A percentile compares a stretch with the other conserved stretches of the same genome.
phyloP scores from a whole-genome alignment of 148 eudicot genomes.

The Camellia lanceoleosa region DNA sequence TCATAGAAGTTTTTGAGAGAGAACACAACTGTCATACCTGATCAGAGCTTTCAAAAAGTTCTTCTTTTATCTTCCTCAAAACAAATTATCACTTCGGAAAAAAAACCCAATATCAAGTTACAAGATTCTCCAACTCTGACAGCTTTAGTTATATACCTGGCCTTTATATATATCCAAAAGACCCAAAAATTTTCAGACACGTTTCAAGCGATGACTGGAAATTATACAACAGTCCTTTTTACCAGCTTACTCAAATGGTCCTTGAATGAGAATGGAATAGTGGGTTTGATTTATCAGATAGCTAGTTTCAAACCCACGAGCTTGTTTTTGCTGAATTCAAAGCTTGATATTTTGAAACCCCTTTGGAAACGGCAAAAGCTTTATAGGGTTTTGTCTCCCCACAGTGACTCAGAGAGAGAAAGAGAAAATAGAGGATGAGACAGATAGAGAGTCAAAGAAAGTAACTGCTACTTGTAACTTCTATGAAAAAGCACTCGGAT shows the following conservation, averaged over 20 bases:
- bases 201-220: conserved; percentile 19
- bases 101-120: background rate
- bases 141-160: background rate
- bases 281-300: background rate
- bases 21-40: conserved; percentile 5
- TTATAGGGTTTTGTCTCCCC: background rate
- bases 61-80: background rate
- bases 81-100: background rate
- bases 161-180: background rate
- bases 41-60: background rate
- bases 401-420: background rate
- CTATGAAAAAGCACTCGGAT: no score
- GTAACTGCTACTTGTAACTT: background rate
- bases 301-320: conserved; percentile 14
- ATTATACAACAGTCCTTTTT: background rate
- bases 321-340: conserved; percentile 14
- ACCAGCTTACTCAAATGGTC: background rate
- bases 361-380: background rate
- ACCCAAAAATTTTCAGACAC: conserved; percentile 8
- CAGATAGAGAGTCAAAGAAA: conserved; percentile 18
- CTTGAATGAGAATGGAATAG: background rate
- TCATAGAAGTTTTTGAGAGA: background rate
- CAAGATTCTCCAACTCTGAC: background rate
- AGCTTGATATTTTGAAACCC: background rate
- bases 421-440: no score